Evolutionary conservation across 306 rosid genomes (phyloP), one percentile per base, ranked within the genome.

Genomic region (Adenanthera pavonina): DNA sequence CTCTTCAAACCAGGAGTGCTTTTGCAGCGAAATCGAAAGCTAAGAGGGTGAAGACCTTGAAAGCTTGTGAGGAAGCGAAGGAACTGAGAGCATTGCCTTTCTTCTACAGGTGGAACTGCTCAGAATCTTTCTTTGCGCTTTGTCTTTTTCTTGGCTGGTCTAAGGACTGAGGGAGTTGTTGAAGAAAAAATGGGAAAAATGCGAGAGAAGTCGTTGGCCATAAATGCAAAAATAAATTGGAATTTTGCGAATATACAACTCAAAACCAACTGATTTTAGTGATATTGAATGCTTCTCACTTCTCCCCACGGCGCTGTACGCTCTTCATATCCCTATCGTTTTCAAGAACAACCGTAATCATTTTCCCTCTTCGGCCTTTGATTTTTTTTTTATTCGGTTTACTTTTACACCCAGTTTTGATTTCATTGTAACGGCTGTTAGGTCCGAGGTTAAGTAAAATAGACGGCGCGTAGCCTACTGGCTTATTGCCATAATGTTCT

Each of bases 251-350:
- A 76, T 52, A 69, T 59, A 70, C 82, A 80, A 76, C 59, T 52
- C 82, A 8, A 72, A 70, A 30, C 66, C 83, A 85, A 81, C 88
- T 17, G 78, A 85, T 81, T 85, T 85, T 81, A 43, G 69, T 48
- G 87, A 56, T 80, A 76, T 80, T 76, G 80, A 84, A 62, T 80
- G 84, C 84, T 51, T 19, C 65, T 5, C 33, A n/a, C 51, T 36
- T 36, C 77, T 69, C 20, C 34, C 84, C 71, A 75, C 75, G 61
- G 48, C 72, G 59, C 72, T 17, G n/a, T 41, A 2, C 80, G 2
- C 1, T 69, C 14, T n/a, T 34, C 25, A 51, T 3, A 4, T 44
- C 75, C 19, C 83, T 44, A 66, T 78, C 80, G 17, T 68, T 74
- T 40, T 67, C 77, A 69, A 69, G 6, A 75, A n/a, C 80, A 2